Percentiles rank a stretch among this genome's conserved stretches.
phyloP scores from a whole-genome alignment of 192 early-diverging fungal genomes.

The Dissophora globulifera region DNA sequence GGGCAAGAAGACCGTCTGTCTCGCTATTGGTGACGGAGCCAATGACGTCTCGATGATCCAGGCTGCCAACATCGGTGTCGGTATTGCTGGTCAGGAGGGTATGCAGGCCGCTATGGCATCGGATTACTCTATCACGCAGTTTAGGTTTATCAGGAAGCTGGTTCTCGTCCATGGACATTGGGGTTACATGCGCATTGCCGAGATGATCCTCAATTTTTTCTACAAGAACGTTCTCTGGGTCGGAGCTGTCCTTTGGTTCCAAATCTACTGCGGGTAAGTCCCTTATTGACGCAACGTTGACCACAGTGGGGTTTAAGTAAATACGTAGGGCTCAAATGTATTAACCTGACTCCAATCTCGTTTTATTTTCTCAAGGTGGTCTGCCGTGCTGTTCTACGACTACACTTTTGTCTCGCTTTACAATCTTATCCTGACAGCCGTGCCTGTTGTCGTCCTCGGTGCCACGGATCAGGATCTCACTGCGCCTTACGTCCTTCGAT shows the following conservation, averaged over 20 bases:
- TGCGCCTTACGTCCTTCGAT: slow-evolving; percentile 59
- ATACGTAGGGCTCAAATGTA: neutral
- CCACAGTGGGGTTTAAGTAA: too few relatives aligned
- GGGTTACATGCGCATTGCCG: slow-evolving; percentile 89
- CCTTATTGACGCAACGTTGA: neutral
- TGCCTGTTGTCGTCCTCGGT: slow-evolving; percentile 73
- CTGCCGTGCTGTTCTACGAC: slow-evolving; percentile 93
- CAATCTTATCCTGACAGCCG: slow-evolving; percentile 80
- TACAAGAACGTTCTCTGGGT: slow-evolving; percentile 98
- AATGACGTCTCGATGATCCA: slow-evolving; percentile 99
- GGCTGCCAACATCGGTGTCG: slow-evolving; percentile 88
- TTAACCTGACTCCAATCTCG: slow-evolving; percentile 8
- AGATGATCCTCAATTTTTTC: slow-evolving; percentile 94
- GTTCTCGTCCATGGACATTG: slow-evolving; percentile 94
- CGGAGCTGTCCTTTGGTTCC: slow-evolving; percentile 93
- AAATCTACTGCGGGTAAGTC: slow-evolving; percentile 85
- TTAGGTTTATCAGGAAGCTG: slow-evolving; percentile 87
- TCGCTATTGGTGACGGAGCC: slow-evolving; percentile 81
- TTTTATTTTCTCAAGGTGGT: slow-evolving; percentile 61
- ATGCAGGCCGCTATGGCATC: slow-evolving; percentile 94
- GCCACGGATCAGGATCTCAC: slow-evolving; percentile 81
- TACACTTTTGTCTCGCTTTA: slow-evolving; percentile 92
- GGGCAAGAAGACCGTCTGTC: slow-evolving; percentile 72
- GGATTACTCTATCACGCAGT: slow-evolving; percentile 94
- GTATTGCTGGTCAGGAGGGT: slow-evolving; percentile 83